These are phyloP conservation scores for Aspergillus udagawae DNA, from an alignment of 2,329 filamentous ascomycete genomes.

Conservation along the genomic window DNA sequence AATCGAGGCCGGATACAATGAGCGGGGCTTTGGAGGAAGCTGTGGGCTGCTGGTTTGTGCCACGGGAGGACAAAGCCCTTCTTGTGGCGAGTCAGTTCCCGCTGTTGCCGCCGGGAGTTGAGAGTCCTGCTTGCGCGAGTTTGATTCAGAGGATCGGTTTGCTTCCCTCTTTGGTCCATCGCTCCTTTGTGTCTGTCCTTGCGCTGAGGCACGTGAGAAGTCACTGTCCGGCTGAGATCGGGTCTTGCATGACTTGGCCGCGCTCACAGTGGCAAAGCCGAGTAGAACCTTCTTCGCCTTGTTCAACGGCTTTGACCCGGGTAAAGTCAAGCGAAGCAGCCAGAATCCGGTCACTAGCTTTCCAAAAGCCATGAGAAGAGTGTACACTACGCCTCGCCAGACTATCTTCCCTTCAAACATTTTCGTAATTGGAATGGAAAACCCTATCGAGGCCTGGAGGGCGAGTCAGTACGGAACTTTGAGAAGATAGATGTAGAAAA, in stretches of 20 bases:
- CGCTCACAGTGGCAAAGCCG: neutral
- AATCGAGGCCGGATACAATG: constrained; percentile 64
- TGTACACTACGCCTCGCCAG: constrained; percentile 71
- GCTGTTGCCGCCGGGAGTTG: neutral
- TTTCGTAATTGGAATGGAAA: constrained; percentile 68
- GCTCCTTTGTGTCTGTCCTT: neutral
- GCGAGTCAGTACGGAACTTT: neutral
- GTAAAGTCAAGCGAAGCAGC: constrained; percentile 43
- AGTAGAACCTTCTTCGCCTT: neutral
- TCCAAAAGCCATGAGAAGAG: constrained; percentile 63
- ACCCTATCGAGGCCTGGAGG: constrained; percentile 60
- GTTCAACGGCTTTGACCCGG: neutral
- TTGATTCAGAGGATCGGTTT: neutral
- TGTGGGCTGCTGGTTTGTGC: constrained; percentile 9
- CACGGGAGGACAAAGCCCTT: constrained; percentile 10
- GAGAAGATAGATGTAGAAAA: neutral
- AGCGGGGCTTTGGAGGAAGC: constrained; percentile 49
- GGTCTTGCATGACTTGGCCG: neutral
- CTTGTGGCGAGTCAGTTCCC: constrained; percentile 2
- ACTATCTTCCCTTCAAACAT: constrained; percentile 63
- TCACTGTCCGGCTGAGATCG: neutral
- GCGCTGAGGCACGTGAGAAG: neutral
- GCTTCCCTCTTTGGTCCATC: neutral
- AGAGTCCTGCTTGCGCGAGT: neutral
- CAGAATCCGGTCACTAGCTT: constrained; percentile 61